Percentiles rank a stretch among this genome's conserved stretches.
Evolutionary conservation across 805 yeast genomes (phyloP).

Genomic region (Starmera pachycereana): DNA sequence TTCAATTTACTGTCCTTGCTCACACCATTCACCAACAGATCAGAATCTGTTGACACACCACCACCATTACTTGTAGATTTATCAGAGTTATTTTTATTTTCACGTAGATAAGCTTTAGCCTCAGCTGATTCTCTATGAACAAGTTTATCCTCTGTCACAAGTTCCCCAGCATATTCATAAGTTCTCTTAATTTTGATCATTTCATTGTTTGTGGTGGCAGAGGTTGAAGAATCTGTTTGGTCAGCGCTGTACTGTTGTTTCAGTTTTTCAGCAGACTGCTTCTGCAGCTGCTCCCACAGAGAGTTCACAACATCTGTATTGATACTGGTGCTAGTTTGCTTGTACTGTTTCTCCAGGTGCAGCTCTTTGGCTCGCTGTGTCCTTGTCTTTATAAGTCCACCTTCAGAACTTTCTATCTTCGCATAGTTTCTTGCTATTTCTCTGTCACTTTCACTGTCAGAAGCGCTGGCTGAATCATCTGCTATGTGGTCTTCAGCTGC

Average conservation of each 20-base stretch:
- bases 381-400: conserved; percentile 66
- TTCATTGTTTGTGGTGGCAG: conserved; percentile 20
- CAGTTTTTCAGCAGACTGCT: conserved; percentile 19
- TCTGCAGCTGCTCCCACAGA: conserved; percentile 46
- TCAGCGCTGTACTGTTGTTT: conserved; percentile 11
- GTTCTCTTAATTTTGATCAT: conserved; percentile 63
- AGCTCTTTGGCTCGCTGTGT: conserved; percentile 43
- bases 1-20: conserved; percentile 5
- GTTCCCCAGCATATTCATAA: conserved; percentile 85
- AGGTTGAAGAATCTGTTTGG: conserved; percentile 1
- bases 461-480: conserved; percentile 23
- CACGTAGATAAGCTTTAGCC: conserved; percentile 69
- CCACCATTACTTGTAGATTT: too few species aligned
- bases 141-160: conserved; percentile 63
- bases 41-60: too few species aligned
- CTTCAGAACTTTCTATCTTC: conserved; percentile 40
- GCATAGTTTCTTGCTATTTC: conserved; percentile 22
- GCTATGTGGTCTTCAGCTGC: conserved; percentile 15
- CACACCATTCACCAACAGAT: too few species aligned
- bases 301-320: conserved; percentile 36
- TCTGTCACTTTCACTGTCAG: conserved; percentile 25
- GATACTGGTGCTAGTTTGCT: conserved; percentile 6
- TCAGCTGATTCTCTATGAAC: conserved; percentile 77
- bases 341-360: conserved; percentile 16
- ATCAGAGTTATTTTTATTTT: conserved; percentile 15